Conservation (phyloP, 331 rosid species). For the Malus hybrid region DNA sequence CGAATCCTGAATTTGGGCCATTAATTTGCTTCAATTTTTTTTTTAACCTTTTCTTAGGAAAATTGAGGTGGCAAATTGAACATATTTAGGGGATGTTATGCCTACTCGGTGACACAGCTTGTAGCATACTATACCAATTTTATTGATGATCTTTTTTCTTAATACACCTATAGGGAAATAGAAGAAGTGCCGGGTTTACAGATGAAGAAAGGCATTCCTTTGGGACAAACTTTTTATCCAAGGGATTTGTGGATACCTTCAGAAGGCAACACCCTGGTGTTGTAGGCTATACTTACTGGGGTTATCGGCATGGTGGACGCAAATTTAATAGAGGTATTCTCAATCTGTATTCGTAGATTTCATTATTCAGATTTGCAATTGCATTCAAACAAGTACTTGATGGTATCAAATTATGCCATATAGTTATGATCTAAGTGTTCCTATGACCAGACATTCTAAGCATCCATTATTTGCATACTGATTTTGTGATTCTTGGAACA, state of each 20-base stretch:
- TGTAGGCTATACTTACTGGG: conserved; percentile 96
- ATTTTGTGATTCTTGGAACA: background rate
- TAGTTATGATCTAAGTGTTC: background rate
- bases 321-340: conserved; percentile 68
- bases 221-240: conserved; percentile 59
- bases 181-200: conserved; percentile 88
- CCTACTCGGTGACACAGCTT: background rate
- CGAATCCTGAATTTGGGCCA: background rate
- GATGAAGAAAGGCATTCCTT: conserved; percentile 87
- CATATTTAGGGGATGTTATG: background rate
- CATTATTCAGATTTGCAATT: background rate
- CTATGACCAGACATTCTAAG: background rate
- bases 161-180: conserved; percentile 58
- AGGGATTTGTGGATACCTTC: conserved; percentile 83
- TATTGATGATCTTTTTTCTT: background rate
- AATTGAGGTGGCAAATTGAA: background rate
- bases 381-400: background rate
- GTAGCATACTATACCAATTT: background rate
- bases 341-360: background rate
- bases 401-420: background rate
- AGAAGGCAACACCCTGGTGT: conserved; percentile 84
- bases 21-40: background rate
- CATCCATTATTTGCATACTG: background rate
- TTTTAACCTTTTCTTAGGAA: background rate
- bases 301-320: conserved; percentile 80